These are phyloP conservation scores for Fusarium chaquense DNA, from an alignment of 2,329 filamentous ascomycete genomes.

Conservation along the genomic window DNA sequence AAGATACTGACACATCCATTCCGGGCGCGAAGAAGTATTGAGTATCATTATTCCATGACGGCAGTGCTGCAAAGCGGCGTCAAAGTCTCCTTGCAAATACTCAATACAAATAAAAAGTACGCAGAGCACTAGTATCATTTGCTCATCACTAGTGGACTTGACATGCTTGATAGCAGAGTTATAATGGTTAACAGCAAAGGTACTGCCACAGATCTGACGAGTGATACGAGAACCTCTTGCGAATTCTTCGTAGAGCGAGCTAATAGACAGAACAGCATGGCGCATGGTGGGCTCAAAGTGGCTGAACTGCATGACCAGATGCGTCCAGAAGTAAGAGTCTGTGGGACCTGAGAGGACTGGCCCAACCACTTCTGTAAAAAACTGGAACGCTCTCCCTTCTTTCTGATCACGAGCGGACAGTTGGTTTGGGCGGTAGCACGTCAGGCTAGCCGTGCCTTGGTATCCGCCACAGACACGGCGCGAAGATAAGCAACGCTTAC, in stretches of 20 bases:
- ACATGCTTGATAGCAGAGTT: conserved; percentile 25
- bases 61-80: conserved; percentile 23
- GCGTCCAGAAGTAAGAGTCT: conserved; percentile 37
- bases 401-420: conserved; percentile 4
- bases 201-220: conserved; percentile 14
- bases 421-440: conserved; percentile 22
- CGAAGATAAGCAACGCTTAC: conserved; percentile 1
- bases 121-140: conserved; percentile 22
- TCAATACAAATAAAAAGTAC: conserved; percentile 33
- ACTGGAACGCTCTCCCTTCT: conserved; percentile 27
- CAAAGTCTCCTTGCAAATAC: conserved; percentile 23
- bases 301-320: conserved; percentile 38
- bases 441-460: not conserved
- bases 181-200: conserved; percentile 20
- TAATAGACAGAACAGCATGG: conserved; percentile 30
- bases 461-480: conserved; percentile 17
- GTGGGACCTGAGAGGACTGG: conserved; percentile 24
- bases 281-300: conserved; percentile 28
- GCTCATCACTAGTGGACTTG: conserved; percentile 9
- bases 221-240: conserved; percentile 3
- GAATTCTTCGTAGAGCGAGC: conserved; percentile 30
- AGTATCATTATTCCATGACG: conserved; percentile 15
- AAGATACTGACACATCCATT: conserved; percentile 15
- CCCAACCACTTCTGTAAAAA: conserved; percentile 24
- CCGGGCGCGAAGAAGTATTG: not conserved